These are phyloP conservation scores for Ceratobasidium sp. DNA, from an alignment of 1,284 basidiomycete genomes.

Conservation along the genomic window DNA sequence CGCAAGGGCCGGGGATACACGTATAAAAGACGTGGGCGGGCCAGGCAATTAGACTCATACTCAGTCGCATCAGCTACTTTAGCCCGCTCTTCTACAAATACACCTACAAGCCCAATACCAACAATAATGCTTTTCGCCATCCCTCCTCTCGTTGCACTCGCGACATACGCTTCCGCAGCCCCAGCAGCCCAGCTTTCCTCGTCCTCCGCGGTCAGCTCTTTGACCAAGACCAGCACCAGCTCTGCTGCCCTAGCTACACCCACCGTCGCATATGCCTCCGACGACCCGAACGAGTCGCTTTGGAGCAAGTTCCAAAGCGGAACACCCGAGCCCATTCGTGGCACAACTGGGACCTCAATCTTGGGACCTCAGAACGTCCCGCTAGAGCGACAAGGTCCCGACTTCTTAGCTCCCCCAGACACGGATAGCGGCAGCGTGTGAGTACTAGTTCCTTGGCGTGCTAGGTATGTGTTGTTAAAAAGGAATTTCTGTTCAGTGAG, in stretches of 20 bases:
- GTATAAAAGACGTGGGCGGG: too few species aligned
- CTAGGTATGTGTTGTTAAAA: too few species aligned
- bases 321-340: constrained; percentile 49
- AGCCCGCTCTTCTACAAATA: too few species aligned
- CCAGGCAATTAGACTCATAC: too few species aligned
- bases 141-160: constrained; percentile 6
- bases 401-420: constrained; percentile 51
- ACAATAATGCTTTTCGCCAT: not conserved
- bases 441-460: not conserved
- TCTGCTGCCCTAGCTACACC: constrained; percentile 17
- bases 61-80: too few species aligned
- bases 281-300: constrained; percentile 37
- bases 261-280: constrained; percentile 41
- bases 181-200: not conserved
- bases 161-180: not conserved
- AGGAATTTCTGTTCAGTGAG: not conserved
- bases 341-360: constrained; percentile 50
- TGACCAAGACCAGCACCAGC: too few species aligned
- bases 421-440: constrained; percentile 53
- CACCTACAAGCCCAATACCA: too few species aligned
- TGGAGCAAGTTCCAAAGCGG: constrained; percentile 26
- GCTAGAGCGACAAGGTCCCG: constrained; percentile 43
- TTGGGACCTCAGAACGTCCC: constrained; percentile 49
- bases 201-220: not conserved
- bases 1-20: too few species aligned